Conservation (phyloP, 139 green algal genomes). For the Gonium pectorale region DNA sequence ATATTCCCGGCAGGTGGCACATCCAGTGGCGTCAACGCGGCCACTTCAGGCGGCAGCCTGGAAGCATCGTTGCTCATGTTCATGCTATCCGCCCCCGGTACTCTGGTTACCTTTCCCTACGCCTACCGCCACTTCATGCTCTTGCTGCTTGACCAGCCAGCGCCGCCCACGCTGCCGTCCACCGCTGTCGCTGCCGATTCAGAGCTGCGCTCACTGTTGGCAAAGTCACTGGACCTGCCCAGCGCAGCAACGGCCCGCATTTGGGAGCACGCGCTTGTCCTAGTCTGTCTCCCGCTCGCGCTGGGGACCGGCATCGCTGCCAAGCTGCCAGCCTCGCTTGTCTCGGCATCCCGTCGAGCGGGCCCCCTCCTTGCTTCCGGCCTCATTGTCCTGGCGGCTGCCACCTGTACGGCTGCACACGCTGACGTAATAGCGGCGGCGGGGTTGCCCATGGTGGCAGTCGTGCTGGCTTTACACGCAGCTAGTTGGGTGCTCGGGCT, state of each 20-base stretch:
- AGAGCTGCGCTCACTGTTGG: neutral
- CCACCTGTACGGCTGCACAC: neutral
- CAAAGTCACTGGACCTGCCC: neutral
- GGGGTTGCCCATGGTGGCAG: neutral
- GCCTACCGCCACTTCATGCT: conserved; percentile 10
- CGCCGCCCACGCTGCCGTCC: neutral
- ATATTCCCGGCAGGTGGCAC: neutral
- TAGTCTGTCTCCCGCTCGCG: neutral
- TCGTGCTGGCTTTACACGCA: neutral
- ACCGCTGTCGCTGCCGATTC: neutral
- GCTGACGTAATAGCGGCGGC: neutral
- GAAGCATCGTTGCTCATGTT: conserved; percentile 1
- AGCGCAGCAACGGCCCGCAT: neutral
- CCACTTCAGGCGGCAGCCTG: neutral
- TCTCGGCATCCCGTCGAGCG: neutral
- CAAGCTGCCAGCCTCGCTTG: neutral
- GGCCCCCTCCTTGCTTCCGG: neutral
- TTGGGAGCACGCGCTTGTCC: neutral
- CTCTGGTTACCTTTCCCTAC: conserved; percentile 26
- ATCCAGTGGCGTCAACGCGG: neutral
- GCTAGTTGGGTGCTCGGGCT: conserved; percentile 4
- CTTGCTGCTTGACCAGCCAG: conserved; percentile 19
- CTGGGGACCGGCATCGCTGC: neutral
- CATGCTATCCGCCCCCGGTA: neutral
- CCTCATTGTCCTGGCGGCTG: neutral